These are phyloP conservation scores for Candida alai DNA, from an alignment of 805 yeast genomes.

Conservation along the genomic window DNA sequence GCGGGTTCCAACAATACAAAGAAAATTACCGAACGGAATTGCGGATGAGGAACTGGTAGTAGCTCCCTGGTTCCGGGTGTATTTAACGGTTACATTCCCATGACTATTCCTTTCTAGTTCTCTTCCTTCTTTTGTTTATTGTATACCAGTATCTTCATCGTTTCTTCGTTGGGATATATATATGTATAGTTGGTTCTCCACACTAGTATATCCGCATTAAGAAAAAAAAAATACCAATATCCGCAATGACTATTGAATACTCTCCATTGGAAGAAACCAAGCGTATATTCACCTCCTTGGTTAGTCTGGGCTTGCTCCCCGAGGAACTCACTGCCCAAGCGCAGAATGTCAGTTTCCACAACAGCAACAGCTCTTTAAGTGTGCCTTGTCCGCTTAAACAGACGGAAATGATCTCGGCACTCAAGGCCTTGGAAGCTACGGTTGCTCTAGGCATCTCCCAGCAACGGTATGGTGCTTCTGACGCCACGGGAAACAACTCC, in stretches of 20 bases:
- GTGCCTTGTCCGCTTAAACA: constrained; percentile 25
- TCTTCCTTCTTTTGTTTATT: too few relatives aligned
- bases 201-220: too few relatives aligned
- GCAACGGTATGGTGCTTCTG: constrained; percentile 13
- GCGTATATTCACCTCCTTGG: constrained; percentile 9
- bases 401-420: constrained; percentile 20
- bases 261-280: constrained; percentile 13
- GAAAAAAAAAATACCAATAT: too few relatives aligned
- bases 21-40: too few relatives aligned
- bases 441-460: constrained; percentile 16
- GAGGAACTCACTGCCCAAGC: constrained; percentile 12
- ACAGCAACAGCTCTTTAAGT: constrained; percentile 12
- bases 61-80: too few relatives aligned
- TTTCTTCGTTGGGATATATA: too few relatives aligned
- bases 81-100: too few relatives aligned
- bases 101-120: too few relatives aligned
- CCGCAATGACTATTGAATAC: constrained; percentile 7
- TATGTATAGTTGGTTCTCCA: too few relatives aligned
- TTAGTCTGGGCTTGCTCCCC: constrained; percentile 11
- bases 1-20: too few relatives aligned
- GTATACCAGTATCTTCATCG: too few relatives aligned
- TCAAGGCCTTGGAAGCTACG: constrained; percentile 20
- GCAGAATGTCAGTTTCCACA: constrained; percentile 9
- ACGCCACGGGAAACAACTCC: constrained; percentile 5
- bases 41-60: too few relatives aligned